These are phyloP conservation scores for Eustoma russellianum DNA, from an alignment of 257 asterid genomes.

Conservation along the genomic window DNA sequence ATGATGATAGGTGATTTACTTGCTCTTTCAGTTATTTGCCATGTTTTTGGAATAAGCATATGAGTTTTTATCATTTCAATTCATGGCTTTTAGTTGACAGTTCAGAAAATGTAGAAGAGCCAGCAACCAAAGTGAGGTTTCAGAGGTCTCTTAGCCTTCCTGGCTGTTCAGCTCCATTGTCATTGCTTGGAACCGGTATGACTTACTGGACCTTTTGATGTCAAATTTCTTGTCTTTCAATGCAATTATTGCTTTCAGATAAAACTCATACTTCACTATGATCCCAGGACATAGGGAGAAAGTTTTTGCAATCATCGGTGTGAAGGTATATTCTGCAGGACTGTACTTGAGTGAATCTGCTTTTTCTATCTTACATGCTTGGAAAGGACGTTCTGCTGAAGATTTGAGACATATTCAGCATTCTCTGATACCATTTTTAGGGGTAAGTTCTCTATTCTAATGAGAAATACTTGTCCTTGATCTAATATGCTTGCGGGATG, in stretches of 20 bases:
- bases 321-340: slow-evolving; percentile 89
- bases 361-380: slow-evolving; percentile 42
- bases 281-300: slow-evolving; percentile 76
- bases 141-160: slow-evolving; percentile 56
- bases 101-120: slow-evolving; percentile 57
- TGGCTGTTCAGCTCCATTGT: slow-evolving; percentile 52
- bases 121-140: slow-evolving; percentile 73
- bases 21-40: neutral
- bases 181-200: slow-evolving; percentile 82
- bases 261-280: slow-evolving; percentile 10
- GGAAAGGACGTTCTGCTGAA: slow-evolving; percentile 55
- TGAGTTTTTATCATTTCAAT: neutral
- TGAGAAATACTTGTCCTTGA: too few species aligned
- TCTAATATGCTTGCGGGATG: neutral
- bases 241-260: slow-evolving; percentile 7
- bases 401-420: slow-evolving; percentile 44
- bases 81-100: slow-evolving; percentile 23
- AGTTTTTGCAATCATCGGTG: slow-evolving; percentile 78
- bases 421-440: slow-evolving; percentile 51
- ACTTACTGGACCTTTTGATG: neutral
- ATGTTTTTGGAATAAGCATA: neutral
- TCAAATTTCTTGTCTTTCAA: neutral
- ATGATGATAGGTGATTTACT: neutral
- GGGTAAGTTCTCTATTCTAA: slow-evolving; percentile 24
- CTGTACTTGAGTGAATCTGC: slow-evolving; percentile 46